phyloP scores from a whole-genome alignment of 1,284 basidiomycete species.

The Cutaneotrichosporon daszewskae region DNA sequence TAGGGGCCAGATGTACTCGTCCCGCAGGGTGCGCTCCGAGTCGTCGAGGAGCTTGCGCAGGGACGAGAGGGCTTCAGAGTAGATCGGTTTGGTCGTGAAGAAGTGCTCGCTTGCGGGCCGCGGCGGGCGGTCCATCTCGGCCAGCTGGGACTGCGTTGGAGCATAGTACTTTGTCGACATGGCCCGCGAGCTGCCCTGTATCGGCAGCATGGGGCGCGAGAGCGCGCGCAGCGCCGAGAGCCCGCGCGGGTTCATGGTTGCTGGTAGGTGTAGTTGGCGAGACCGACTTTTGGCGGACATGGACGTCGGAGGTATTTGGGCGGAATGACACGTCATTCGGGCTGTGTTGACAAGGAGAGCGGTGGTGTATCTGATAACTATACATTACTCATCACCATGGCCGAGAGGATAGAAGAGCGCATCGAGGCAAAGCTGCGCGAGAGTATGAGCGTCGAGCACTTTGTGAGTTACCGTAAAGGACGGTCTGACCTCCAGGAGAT shows the following conservation, averaged over 20 bases:
- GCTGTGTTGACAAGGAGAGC: background rate
- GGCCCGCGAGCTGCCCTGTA: background rate
- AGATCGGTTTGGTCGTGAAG: slow-evolving; percentile 77
- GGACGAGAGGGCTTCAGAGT: slow-evolving; percentile 65
- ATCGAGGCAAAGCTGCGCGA: slow-evolving; percentile 19
- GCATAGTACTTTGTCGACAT: no score
- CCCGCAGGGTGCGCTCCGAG: slow-evolving; percentile 59
- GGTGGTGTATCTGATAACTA: background rate
- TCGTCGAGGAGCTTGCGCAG: slow-evolving; percentile 63
- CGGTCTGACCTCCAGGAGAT: slow-evolving; percentile 16
- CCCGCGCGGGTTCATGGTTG: background rate
- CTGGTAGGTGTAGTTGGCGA: background rate
- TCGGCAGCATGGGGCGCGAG: slow-evolving; percentile 1
- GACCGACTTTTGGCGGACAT: slow-evolving; percentile 10
- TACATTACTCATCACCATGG: background rate
- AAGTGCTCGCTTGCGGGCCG: slow-evolving; percentile 62
- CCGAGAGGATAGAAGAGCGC: slow-evolving; percentile 8
- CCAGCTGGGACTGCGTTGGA: no score
- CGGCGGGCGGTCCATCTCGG: slow-evolving; percentile 18
- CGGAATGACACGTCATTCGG: slow-evolving; percentile 3
- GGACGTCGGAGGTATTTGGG: background rate
- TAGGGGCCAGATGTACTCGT: slow-evolving; percentile 67
- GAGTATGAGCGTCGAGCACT: slow-evolving; percentile 10
- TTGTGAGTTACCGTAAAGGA: slow-evolving; percentile 8
- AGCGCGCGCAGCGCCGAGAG: background rate